Conservation (phyloP, 306 rosid genomes). For the Ormosia emarginata region DNA sequence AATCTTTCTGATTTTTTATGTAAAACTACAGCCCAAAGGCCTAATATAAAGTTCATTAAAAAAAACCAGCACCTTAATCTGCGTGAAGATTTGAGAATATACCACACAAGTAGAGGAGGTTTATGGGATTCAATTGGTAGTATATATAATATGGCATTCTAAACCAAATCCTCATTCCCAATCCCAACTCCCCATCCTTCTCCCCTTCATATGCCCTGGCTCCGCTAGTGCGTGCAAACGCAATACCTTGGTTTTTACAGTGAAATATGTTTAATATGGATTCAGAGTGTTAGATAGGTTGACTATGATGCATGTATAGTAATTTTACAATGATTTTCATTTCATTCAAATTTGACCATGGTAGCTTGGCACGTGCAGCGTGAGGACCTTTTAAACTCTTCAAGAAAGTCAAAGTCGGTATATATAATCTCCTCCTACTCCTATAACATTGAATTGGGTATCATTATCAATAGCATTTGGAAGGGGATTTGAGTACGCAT, state of each 20-base stretch:
- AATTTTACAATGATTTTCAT: neutral
- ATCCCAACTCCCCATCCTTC: too few species aligned
- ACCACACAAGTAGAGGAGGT: too few species aligned
- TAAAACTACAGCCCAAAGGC: neutral
- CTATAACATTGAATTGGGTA: neutral
- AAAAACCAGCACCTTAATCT: neutral
- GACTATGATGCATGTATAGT: neutral
- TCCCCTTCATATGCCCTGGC: too few species aligned
- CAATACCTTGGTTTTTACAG: too few species aligned
- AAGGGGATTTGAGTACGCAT: neutral
- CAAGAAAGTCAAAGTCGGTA: neutral
- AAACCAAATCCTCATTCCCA: too few species aligned
- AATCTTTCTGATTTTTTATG: neutral
- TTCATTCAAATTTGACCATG: neutral
- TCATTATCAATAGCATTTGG: neutral
- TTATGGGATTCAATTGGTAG: too few species aligned
- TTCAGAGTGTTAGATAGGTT: too few species aligned
- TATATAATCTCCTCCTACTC: neutral
- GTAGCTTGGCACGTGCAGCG: neutral
- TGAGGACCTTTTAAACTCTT: neutral
- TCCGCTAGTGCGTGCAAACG: too few species aligned
- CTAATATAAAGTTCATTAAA: neutral
- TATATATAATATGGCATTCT: too few species aligned
- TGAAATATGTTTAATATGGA: too few species aligned
- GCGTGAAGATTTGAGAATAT: neutral